Evolutionary conservation across 1,284 basidiomycete genomes (phyloP).

Genomic region (Sanghuangporus baumii): DNA sequence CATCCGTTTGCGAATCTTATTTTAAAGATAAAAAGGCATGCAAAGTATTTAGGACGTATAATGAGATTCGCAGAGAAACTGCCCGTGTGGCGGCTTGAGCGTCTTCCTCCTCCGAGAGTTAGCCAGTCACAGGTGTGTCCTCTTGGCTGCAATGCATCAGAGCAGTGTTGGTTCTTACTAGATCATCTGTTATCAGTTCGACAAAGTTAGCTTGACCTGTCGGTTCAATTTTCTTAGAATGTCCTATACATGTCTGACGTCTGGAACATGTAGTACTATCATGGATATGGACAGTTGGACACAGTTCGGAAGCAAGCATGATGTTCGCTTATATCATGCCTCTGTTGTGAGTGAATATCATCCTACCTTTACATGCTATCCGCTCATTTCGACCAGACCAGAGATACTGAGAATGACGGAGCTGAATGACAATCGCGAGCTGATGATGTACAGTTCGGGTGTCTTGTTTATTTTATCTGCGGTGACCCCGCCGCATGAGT

Average conservation of each 20-base stretch:
- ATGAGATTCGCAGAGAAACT: conserved; percentile 50
- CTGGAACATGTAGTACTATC: conserved; percentile 50
- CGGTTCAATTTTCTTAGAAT: conserved; percentile 24
- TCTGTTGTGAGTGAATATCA: conserved; percentile 56
- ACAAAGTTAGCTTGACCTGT: conserved; percentile 81
- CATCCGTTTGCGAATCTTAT: background rate
- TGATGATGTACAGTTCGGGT: conserved; percentile 66
- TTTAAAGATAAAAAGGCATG: conserved; percentile 36
- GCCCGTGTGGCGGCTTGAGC: conserved; percentile 63
- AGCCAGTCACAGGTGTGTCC: conserved; percentile 58
- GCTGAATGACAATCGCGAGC: conserved; percentile 69
- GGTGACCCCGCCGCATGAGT: conserved; percentile 57
- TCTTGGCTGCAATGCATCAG: conserved; percentile 2
- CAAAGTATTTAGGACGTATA: conserved; percentile 53
- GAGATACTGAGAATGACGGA: conserved; percentile 79
- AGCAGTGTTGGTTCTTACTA: background rate
- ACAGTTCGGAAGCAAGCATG: conserved; percentile 60
- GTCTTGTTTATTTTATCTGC: conserved; percentile 74
- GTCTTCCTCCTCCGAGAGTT: conserved; percentile 81
- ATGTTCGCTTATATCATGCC: conserved; percentile 72
- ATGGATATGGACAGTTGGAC: conserved; percentile 74
- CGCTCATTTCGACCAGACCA: conserved; percentile 39
- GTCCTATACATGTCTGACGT: conserved; percentile 5
- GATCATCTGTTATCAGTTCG: conserved; percentile 50
- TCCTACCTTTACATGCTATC: background rate